phyloP scores from a whole-genome alignment of 78 protist species.

The Creolimax fragrantissima region DNA sequence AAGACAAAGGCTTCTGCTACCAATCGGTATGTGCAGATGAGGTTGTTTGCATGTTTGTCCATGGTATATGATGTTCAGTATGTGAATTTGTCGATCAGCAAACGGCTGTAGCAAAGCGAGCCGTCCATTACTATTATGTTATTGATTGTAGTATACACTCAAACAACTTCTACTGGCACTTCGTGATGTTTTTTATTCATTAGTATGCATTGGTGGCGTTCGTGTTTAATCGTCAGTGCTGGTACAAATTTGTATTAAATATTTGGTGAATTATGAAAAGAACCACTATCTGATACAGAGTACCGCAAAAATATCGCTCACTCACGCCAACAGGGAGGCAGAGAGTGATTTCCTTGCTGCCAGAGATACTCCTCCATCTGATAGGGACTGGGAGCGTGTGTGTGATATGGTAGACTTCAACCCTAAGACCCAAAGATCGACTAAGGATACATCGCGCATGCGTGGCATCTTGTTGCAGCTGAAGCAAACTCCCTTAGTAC shows the following conservation, averaged over 20 bases:
- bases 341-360: background rate
- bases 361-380: background rate
- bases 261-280: too few relatives aligned
- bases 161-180: too few relatives aligned
- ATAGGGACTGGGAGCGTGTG: constrained; percentile 7
- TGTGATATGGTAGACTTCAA: constrained; percentile 14
- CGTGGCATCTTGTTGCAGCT: constrained; percentile 19
- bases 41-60: background rate
- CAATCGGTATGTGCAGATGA: background rate
- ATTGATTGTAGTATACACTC: too few relatives aligned
- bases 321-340: background rate
- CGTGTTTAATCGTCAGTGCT: too few relatives aligned
- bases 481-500: constrained; percentile 18
- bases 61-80: too few relatives aligned
- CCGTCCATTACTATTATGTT: too few relatives aligned
- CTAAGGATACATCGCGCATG: constrained; percentile 18
- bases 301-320: too few relatives aligned
- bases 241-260: too few relatives aligned
- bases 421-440: background rate
- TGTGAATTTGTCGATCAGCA: background rate
- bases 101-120: too few relatives aligned
- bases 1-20: background rate
- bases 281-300: too few relatives aligned
- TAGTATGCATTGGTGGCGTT: too few relatives aligned
- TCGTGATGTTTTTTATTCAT: too few relatives aligned